These are phyloP conservation scores for Leptomonas pyrrhocoris DNA, from an alignment of 208 protist genomes.

Conservation along the genomic window DNA sequence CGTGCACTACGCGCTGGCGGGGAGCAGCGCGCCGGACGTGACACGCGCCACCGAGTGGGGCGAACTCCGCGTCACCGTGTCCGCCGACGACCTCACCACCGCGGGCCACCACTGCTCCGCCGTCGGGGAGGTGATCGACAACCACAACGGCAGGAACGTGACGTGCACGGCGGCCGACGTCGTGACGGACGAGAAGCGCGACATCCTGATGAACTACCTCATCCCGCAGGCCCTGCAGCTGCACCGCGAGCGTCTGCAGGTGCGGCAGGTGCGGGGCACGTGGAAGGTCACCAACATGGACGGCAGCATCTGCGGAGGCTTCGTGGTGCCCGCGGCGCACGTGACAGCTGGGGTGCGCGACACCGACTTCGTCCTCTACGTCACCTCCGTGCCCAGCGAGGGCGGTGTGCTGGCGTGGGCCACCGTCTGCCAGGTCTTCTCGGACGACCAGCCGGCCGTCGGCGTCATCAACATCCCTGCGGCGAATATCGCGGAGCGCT, in stretches of 20 bases:
- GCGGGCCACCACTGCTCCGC: conserved; percentile 42
- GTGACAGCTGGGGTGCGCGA: conserved; percentile 38
- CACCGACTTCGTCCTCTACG: conserved; percentile 75
- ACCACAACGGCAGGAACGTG: conserved; percentile 21
- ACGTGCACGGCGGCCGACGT: conserved; percentile 36
- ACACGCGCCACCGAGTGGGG: conserved; percentile 16
- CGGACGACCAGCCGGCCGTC: conserved; percentile 30
- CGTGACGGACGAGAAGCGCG: conserved; percentile 42
- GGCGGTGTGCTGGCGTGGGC: conserved; percentile 44
- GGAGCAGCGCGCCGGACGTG: not conserved
- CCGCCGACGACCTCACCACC: conserved; percentile 38
- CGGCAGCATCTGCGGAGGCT: not conserved
- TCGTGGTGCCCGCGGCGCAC: conserved; percentile 31
- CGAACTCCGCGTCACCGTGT: conserved; percentile 50
- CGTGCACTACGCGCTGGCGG: not conserved
- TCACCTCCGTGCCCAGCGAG: conserved; percentile 40
- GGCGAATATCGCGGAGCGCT: conserved; percentile 15
- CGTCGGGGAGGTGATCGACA: conserved; percentile 14
- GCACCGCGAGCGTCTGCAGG: conserved; percentile 60
- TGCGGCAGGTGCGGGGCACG: conserved; percentile 23
- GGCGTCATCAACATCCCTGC: conserved; percentile 63
- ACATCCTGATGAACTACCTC: conserved; percentile 32
- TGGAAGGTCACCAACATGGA: conserved; percentile 24
- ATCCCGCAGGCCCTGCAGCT: conserved; percentile 51
- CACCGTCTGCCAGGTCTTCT: conserved; percentile 35